Evolutionary conservation across 140 eudicot species (phyloP).

Genomic region (Ambrosia hybrid): DNA sequence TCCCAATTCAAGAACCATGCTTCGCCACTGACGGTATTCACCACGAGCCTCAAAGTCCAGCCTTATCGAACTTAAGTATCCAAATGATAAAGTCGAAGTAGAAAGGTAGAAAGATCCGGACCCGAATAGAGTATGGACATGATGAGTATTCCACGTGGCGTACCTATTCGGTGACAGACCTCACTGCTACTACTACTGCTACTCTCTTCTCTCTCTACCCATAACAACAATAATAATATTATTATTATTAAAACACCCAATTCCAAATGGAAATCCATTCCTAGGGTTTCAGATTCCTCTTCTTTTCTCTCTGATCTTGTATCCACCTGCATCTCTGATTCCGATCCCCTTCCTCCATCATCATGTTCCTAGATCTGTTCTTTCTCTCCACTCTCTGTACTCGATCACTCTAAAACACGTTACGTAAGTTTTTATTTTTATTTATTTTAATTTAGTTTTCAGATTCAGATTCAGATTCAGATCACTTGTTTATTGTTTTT

Average conservation of each 20-base stretch:
- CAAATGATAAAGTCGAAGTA: too few relatives aligned
- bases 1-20: too few relatives aligned
- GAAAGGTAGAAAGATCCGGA: conserved; percentile 6
- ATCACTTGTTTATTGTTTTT: background rate
- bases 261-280: background rate
- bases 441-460: too few relatives aligned
- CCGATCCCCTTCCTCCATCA: conserved; percentile 22
- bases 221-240: background rate
- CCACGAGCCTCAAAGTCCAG: too few relatives aligned
- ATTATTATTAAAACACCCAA: conserved; percentile 24
- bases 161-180: conserved; percentile 27
- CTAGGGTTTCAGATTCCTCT: conserved; percentile 43
- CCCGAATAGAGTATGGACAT: conserved; percentile 18
- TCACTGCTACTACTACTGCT: conserved; percentile 30
- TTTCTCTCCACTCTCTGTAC: background rate
- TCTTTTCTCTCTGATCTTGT: conserved; percentile 27
- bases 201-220: conserved; percentile 1
- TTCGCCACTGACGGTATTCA: too few relatives aligned
- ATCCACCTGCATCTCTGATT: conserved; percentile 38
- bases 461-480: conserved; percentile 14
- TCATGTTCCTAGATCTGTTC: conserved; percentile 32
- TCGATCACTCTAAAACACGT: conserved; percentile 17
- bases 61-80: too few relatives aligned
- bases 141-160: conserved; percentile 30
- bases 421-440: conserved; percentile 7